A percentile compares a stretch with the other conserved stretches of the same genome.
Evolutionary conservation across 306 rosid genomes (phyloP).

Genomic region (Gynostemma pentaphyllum): DNA sequence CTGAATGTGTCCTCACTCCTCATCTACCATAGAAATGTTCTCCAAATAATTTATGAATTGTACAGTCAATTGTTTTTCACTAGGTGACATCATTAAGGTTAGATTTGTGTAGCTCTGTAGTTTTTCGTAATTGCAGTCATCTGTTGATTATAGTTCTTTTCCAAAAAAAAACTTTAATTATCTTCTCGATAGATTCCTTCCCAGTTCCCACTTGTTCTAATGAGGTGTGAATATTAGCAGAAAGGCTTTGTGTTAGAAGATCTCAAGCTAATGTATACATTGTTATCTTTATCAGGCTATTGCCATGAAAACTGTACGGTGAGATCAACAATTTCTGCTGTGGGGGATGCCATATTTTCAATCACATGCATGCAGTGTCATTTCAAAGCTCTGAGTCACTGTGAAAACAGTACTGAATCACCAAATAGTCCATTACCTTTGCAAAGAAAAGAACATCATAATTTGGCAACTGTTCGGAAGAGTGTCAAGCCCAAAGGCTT

Average conservation of each 20-base stretch:
- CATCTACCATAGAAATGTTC: not conserved
- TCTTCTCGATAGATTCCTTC: not conserved
- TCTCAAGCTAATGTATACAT: not conserved
- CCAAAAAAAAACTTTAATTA: not conserved
- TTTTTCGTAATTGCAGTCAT: not conserved
- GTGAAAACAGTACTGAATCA: constrained; percentile 49
- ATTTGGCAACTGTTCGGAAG: constrained; percentile 27
- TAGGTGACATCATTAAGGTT: not conserved
- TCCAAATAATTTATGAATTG: not conserved
- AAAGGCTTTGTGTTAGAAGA: not conserved
- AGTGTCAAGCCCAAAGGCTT: constrained; percentile 25
- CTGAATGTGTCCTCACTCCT: no score
- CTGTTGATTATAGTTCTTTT: not conserved
- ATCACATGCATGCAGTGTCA: constrained; percentile 64
- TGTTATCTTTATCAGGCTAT: constrained; percentile 39
- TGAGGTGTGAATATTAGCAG: not conserved
- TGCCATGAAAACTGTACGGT: constrained; percentile 59
- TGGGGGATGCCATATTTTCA: constrained; percentile 31
- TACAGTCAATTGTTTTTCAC: no score
- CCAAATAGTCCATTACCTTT: constrained; percentile 66
- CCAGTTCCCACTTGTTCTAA: not conserved
- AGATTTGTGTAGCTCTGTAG: not conserved
- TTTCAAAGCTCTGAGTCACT: constrained; percentile 33
- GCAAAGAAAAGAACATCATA: constrained; percentile 38
- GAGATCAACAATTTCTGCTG: constrained; percentile 31